Base-by-base conservation (phyloP, 2,329 filamentous ascomycete species). In the Dryadomyces quercivorus region DNA sequence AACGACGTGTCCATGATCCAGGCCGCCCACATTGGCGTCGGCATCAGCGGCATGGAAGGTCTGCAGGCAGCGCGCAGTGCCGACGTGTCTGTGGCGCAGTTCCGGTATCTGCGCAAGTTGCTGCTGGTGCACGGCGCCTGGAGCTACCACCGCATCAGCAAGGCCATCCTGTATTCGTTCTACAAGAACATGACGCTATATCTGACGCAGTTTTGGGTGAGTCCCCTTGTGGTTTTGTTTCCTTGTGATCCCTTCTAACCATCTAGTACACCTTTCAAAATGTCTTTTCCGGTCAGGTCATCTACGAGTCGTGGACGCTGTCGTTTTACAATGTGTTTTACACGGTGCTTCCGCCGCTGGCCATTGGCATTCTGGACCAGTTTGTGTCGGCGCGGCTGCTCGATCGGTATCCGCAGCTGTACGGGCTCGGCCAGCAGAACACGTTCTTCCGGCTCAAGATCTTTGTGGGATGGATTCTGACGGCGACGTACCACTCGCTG, bases 1-100 rank as follows among this genome's bases (percentile, higher is more conserved):
- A 98, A 98, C 70, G 93, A 98, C 65, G 93, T 98, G n/a, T 96
- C 92, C 18, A 98, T 98, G 93, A 98, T 98, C 54, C 93, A 98
- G 73, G 93, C 93, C 12, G 93, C 93, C 13, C 93, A 98, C 67
- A 95, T 98, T 60, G 93, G 93, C 60, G 88, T 98, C 47, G 93
- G 93, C 70, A 98, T 98, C 69, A 95, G 90, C 65, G 93, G 93
- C 70, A 81, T 95, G 60, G 93, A 98, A 77, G 93, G 93, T 76
- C 81, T 98, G 0, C 93, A 98, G 71, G 93, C 93, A 49, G 93
- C 93, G 50, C 84, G 93, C 64, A 95, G 90, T 63, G 93, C 93
- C 56, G 93, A 98, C 71, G 89, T 98, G 49, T 85, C 91, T 9
- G 96, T 98, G 66, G 93, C 82, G 0, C 93, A 98, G 68, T 98